phyloP scores from a whole-genome alignment of 2,329 filamentous ascomycete genomes.

The Graphilbum sp. region DNA sequence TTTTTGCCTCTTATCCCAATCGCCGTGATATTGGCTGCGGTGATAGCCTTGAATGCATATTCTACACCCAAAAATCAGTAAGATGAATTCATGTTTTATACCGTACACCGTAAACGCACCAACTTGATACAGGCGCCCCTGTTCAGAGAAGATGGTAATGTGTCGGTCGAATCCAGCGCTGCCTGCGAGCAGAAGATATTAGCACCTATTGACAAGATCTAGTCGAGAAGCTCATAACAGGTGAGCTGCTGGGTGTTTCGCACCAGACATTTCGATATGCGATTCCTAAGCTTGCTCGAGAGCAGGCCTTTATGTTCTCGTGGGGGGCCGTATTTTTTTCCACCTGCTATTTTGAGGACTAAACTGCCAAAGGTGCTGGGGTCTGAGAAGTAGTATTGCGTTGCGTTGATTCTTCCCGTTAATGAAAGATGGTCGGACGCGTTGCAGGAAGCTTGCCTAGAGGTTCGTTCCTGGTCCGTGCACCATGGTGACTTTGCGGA shows the following conservation, averaged over 20 bases:
- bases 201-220: too few relatives aligned
- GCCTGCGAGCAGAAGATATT: constrained; percentile 29
- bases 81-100: too few relatives aligned
- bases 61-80: constrained; percentile 27
- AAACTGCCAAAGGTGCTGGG: too few relatives aligned
- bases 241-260: neutral
- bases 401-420: too few relatives aligned
- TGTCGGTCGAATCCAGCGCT: constrained; percentile 92
- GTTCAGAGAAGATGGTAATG: constrained; percentile 99
- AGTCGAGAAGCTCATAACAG: neutral
- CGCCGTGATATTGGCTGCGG: constrained; percentile 96
- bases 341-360: too few relatives aligned
- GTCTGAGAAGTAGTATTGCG: too few relatives aligned
- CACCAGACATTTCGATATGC: neutral
- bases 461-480: constrained; percentile 6
- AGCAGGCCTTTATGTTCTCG: neutral
- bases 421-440: too few relatives aligned
- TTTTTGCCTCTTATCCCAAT: constrained; percentile 91
- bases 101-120: constrained; percentile 45
- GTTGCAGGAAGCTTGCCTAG: constrained; percentile 20
- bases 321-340: neutral
- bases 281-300: neutral
- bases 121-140: constrained; percentile 97
- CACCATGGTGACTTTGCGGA: neutral
- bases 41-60: constrained; percentile 99